These are phyloP conservation scores for Grosmannia serpens DNA, from an alignment of 2,329 filamentous ascomycete species.

Conservation along the genomic window DNA sequence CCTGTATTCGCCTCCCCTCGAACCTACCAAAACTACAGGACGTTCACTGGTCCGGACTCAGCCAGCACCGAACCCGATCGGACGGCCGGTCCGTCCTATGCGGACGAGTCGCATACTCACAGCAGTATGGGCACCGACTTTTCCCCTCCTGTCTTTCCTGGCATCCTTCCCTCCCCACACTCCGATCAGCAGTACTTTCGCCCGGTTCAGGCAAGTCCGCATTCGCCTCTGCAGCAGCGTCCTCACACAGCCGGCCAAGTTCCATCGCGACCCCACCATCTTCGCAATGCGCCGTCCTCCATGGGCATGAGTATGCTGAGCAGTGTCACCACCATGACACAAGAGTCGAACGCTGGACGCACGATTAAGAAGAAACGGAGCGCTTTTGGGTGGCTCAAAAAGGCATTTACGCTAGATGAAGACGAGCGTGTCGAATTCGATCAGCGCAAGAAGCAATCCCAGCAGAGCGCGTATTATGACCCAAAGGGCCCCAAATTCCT, in stretches of 20 bases:
- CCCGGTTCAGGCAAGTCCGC: slow-evolving; percentile 50
- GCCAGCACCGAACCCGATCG: slow-evolving; percentile 36
- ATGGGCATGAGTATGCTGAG: slow-evolving; percentile 48
- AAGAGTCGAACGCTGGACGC: slow-evolving; percentile 25
- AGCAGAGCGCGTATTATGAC: slow-evolving; percentile 37
- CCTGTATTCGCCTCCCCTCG: slow-evolving; percentile 17
- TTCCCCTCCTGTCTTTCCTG: slow-evolving; percentile 25
- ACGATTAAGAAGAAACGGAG: slow-evolving; percentile 54
- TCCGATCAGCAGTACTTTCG: slow-evolving; percentile 48
- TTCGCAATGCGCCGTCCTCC: slow-evolving; percentile 39
- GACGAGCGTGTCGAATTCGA: slow-evolving; percentile 51
- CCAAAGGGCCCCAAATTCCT: slow-evolving; percentile 39
- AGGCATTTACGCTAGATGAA: slow-evolving; percentile 54
- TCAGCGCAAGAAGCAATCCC: slow-evolving; percentile 35
- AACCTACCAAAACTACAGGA: slow-evolving; percentile 18
- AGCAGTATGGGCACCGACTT: slow-evolving; percentile 23
- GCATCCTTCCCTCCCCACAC: slow-evolving; percentile 32
- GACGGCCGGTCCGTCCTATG: slow-evolving; percentile 12
- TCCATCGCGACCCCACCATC: slow-evolving; percentile 23
- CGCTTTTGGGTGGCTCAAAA: slow-evolving; percentile 57
- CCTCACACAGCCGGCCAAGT: slow-evolving; percentile 40
- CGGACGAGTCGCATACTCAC: not conserved
- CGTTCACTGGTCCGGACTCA: slow-evolving; percentile 27
- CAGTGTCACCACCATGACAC: slow-evolving; percentile 36
- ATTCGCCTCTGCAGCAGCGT: slow-evolving; percentile 50